These are phyloP conservation scores for Exophiala bonariae DNA, from an alignment of 2,329 filamentous ascomycete species.

Conservation along the genomic window DNA sequence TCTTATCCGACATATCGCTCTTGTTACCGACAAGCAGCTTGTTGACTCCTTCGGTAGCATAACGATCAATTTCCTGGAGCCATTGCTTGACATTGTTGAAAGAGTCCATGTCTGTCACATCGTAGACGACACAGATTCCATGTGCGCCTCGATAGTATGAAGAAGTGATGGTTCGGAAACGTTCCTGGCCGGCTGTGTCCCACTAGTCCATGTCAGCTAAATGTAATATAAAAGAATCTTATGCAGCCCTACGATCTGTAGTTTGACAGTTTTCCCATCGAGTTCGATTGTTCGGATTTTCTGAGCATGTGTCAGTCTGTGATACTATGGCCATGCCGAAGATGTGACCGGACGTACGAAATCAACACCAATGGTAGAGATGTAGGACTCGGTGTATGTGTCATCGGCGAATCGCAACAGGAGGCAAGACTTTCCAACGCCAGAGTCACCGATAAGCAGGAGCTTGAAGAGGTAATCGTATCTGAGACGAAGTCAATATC, in stretches of 20 bases:
- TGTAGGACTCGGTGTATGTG: conserved; percentile 99
- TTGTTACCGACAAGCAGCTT: conserved; percentile 99
- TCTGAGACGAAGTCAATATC: conserved; percentile 53
- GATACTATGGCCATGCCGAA: conserved; percentile 8
- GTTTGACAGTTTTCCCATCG: conserved; percentile 98
- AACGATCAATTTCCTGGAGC: conserved; percentile 99
- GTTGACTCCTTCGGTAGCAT: conserved; percentile 98
- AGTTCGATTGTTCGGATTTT: conserved; percentile 99
- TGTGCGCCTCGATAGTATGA: conserved; percentile 99
- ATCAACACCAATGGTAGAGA: conserved; percentile 98
- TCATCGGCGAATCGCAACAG: conserved; percentile 97
- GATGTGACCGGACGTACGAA: conserved; percentile 67
- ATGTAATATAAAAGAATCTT: conserved; percentile 30
- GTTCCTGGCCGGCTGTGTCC: conserved; percentile 98
- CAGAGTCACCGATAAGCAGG: conserved; percentile 99
- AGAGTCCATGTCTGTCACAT: conserved; percentile 99
- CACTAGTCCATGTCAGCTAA: conserved; percentile 62
- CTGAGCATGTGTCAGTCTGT: conserved; percentile 51
- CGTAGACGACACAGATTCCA: conserved; percentile 99
- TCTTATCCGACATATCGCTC: conserved; percentile 99
- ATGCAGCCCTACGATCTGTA: conserved; percentile 80
- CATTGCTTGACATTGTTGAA: conserved; percentile 99
- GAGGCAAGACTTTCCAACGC: conserved; percentile 99
- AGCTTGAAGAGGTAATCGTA: conserved; percentile 99
- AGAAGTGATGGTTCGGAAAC: conserved; percentile 99